Percentiles rank a stretch among this genome's conserved stretches.
phyloP scores from a whole-genome alignment of 2,329 filamentous ascomycete genomes.

The Coleophoma cylindrospora region DNA sequence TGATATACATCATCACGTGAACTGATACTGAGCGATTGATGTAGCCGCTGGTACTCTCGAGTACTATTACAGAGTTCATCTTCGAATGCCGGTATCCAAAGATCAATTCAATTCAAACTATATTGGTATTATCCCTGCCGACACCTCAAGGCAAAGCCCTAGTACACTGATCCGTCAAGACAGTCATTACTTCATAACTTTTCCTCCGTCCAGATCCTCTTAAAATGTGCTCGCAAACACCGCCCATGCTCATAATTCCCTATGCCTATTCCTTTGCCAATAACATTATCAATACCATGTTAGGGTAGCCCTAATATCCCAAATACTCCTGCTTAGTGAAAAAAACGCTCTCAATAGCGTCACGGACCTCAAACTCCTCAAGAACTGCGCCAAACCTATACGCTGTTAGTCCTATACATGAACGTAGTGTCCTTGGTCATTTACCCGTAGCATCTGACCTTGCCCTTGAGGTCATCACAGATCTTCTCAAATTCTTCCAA shows the following conservation, averaged over 20 bases:
- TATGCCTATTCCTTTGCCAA: too few species aligned
- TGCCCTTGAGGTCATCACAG: slow-evolving; percentile 68
- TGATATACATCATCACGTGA: too few species aligned
- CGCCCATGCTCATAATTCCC: too few species aligned
- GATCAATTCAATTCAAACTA: too few species aligned
- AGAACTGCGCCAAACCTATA: slow-evolving; percentile 61
- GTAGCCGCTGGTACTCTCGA: too few species aligned
- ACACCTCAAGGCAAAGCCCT: too few species aligned
- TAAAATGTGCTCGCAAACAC: neutral
- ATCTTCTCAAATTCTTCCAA: slow-evolving; percentile 66
- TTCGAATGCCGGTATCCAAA: too few species aligned
- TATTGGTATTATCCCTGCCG: too few species aligned
- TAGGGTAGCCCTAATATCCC: neutral
- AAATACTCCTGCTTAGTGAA: slow-evolving; percentile 14
- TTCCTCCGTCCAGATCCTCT: neutral
- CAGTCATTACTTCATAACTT: neutral
- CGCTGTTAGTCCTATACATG: slow-evolving; percentile 12
- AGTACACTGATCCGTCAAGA: too few species aligned
- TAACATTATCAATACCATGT: too few species aligned
- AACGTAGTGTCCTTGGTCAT: slow-evolving; percentile 28
- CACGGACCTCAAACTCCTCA: slow-evolving; percentile 57
- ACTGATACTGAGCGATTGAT: too few species aligned
- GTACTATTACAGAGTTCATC: too few species aligned
- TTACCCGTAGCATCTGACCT: slow-evolving; percentile 90
- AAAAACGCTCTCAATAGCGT: slow-evolving; percentile 26